Conservation (phyloP, 345 rosid species). For the Salix koriyanagi region DNA sequence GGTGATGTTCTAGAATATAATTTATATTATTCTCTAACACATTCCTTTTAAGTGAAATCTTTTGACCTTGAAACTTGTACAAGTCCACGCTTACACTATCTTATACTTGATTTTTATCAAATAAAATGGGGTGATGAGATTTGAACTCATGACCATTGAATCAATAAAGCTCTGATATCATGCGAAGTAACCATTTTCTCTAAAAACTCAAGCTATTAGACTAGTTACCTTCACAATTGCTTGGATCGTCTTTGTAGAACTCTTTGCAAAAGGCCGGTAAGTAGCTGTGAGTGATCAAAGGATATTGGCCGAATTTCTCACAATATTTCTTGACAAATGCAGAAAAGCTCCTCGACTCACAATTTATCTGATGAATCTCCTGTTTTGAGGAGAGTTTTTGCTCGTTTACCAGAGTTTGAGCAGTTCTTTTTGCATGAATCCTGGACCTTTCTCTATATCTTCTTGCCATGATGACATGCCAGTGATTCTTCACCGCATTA, state of each 20-base stretch:
- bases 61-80: rapidly evolving
- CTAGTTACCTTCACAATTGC: constrained; percentile 3
- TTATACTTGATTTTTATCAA: no score
- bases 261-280: not conserved
- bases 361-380: not conserved
- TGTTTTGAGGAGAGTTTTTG: not conserved
- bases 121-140: rapidly evolving
- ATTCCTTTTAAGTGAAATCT: rapidly evolving
- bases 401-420: not conserved
- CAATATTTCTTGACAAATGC: constrained; percentile 5
- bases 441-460: constrained; percentile 42
- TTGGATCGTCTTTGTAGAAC: not conserved
- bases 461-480: constrained; percentile 96
- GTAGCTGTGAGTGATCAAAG: not conserved
- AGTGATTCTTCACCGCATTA: constrained; percentile 95
- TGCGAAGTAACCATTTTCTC: rapidly evolving
- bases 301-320: not conserved
- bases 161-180: no score
- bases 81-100: rapidly evolving
- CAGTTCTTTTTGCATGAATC: constrained; percentile 17
- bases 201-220: no score
- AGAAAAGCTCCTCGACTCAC: not conserved
- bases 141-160: rapidly evolving
- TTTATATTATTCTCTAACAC: no score
- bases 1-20: rapidly evolving